Evolutionary conservation across 2,329 filamentous ascomycete species (phyloP).

Genomic region (Ascochyta fabae): DNA sequence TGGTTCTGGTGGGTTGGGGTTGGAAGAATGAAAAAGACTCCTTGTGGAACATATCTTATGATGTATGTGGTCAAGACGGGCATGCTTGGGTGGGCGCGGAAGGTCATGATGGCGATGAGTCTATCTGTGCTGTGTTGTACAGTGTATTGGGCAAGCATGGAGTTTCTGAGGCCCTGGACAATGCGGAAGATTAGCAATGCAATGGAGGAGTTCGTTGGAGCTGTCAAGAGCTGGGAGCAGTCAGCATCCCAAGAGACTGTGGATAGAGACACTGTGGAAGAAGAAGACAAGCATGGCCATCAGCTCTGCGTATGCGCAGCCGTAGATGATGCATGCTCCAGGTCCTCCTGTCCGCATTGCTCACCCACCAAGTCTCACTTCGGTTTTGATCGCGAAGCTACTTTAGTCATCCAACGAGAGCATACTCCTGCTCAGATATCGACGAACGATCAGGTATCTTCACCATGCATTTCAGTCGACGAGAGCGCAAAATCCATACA

Average conservation of each 20-base stretch:
- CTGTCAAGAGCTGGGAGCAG: slow-evolving; percentile 9
- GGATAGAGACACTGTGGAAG: background rate
- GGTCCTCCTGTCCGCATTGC: background rate
- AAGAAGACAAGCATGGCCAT: background rate
- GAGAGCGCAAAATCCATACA: background rate
- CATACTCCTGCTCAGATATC: background rate
- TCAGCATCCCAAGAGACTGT: background rate
- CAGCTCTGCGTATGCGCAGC: background rate
- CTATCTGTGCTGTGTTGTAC: slow-evolving; percentile 11
- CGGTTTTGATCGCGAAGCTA: background rate
- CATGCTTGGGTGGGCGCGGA: slow-evolving; percentile 31
- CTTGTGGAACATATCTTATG: slow-evolving; percentile 25
- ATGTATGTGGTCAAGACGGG: slow-evolving; percentile 26
- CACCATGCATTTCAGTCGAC: background rate
- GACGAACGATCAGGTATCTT: background rate
- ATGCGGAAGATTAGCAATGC: slow-evolving; percentile 5
- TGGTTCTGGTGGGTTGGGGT: slow-evolving; percentile 35
- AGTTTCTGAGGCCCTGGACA: slow-evolving; percentile 5
- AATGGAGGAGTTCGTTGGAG: slow-evolving; percentile 9
- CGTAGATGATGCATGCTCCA: background rate
- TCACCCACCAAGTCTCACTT: background rate
- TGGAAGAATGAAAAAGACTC: slow-evolving; percentile 23
- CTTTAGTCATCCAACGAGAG: background rate
- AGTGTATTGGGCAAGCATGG: slow-evolving; percentile 16
- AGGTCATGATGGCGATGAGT: slow-evolving; percentile 23